phyloP scores from a whole-genome alignment of 257 asterid genomes.

The Penstemon newberryi region DNA sequence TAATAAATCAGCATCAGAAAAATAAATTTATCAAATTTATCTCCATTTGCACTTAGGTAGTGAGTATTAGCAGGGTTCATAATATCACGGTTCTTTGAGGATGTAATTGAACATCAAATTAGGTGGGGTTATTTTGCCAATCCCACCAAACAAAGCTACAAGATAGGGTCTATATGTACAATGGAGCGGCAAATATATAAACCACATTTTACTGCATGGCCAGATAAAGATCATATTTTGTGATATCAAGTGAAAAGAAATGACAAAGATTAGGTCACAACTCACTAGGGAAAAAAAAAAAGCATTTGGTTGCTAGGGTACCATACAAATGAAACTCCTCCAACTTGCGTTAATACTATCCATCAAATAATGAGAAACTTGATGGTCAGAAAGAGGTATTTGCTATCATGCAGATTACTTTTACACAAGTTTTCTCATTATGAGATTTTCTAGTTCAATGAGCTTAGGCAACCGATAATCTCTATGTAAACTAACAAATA shows the following conservation, averaged over 20 bases:
- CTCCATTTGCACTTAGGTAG: neutral
- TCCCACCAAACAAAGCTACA: too few species aligned
- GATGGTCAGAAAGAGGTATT: neutral
- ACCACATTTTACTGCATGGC: neutral
- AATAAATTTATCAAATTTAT: neutral
- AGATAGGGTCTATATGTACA: too few species aligned
- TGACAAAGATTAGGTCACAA: neutral
- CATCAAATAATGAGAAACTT: neutral
- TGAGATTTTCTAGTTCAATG: neutral
- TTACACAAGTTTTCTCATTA: neutral
- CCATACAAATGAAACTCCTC: neutral
- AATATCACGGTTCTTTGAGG: neutral
- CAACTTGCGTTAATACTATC: neutral
- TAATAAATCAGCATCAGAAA: neutral
- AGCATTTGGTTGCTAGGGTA: neutral
- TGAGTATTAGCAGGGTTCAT: too few species aligned
- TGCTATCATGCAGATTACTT: neutral
- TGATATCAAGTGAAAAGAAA: neutral
- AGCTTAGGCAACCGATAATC: constrained; percentile 5
- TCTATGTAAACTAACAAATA: neutral
- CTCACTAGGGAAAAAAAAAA: neutral
- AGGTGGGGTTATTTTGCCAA: too few species aligned
- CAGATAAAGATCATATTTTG: neutral
- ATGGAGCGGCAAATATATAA: neutral
- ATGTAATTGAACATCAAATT: neutral